Percentiles rank a stretch among this genome's conserved stretches.
These are phyloP conservation scores for Aspergillus fijiensis DNA, from an alignment of 2,329 filamentous ascomycete species.

Conservation along the genomic window DNA sequence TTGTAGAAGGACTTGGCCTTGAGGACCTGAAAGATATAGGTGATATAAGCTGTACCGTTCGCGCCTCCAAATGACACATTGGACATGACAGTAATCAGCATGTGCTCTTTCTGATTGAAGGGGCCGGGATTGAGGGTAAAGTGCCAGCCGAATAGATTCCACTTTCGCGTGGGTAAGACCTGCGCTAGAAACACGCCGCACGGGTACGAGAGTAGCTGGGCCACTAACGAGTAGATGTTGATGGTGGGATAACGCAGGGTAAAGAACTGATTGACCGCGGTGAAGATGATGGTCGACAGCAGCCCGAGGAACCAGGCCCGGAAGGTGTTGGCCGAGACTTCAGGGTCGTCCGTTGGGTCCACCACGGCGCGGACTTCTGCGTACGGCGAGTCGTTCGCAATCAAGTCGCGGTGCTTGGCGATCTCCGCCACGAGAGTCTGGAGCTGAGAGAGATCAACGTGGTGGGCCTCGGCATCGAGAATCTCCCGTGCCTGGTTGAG, in stretches of 20 bases:
- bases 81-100: no score
- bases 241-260: conserved; percentile 1
- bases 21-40: no score
- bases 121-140: no score
- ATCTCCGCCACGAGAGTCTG: neutral
- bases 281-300: conserved; percentile 20
- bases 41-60: no score
- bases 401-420: neutral
- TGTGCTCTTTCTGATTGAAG: no score
- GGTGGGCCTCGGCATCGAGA: conserved; percentile 6
- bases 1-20: no score
- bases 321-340: conserved; percentile 21
- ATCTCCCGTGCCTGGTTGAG: conserved; percentile 5
- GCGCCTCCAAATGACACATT: no score
- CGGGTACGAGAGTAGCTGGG: no score
- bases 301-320: conserved; percentile 46
- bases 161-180: no score
- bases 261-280: conserved; percentile 21
- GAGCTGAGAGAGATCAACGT: conserved; percentile 4
- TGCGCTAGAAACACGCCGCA: no score
- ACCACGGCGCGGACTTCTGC: conserved; percentile 22
- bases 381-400: conserved; percentile 14
- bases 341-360: conserved; percentile 17
- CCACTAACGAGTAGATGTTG: no score
- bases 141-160: no score